Evolutionary conservation across 768 basidiomycete species (phyloP).

Genomic region (Macrolepiota albuminosa): DNA sequence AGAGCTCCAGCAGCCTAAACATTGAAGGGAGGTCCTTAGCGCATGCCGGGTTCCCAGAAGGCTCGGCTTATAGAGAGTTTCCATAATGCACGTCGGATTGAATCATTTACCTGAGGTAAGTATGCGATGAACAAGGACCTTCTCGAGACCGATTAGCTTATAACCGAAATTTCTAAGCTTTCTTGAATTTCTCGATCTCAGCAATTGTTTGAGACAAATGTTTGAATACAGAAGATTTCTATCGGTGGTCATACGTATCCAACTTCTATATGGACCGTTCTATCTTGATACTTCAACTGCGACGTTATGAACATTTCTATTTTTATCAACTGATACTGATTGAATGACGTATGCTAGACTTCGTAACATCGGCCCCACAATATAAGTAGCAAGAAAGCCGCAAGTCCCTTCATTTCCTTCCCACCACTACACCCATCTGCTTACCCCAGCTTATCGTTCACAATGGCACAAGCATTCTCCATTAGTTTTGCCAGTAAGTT

Average conservation of each 20-base stretch:
- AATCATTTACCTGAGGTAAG: neutral
- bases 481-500: conserved; percentile 26
- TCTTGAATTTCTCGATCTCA: neutral
- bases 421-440: neutral
- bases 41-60: neutral
- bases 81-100: neutral
- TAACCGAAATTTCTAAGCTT: neutral
- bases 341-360: neutral
- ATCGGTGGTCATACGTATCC: neutral
- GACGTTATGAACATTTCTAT: neutral
- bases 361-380: too few relatives aligned
- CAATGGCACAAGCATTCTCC: conserved; percentile 14
- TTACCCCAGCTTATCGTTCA: neutral
- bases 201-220: neutral
- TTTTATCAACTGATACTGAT: neutral
- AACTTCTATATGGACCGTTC: neutral
- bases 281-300: too few relatives aligned
- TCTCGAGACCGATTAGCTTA: neutral
- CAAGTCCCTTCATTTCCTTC: neutral
- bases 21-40: neutral
- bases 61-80: neutral
- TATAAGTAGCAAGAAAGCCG: neutral
- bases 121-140: neutral
- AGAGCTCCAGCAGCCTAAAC: neutral
- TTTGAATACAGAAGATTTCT: neutral